phyloP scores from a whole-genome alignment of 2,329 filamentous ascomycete genomes.

The Neonectria punicea region DNA sequence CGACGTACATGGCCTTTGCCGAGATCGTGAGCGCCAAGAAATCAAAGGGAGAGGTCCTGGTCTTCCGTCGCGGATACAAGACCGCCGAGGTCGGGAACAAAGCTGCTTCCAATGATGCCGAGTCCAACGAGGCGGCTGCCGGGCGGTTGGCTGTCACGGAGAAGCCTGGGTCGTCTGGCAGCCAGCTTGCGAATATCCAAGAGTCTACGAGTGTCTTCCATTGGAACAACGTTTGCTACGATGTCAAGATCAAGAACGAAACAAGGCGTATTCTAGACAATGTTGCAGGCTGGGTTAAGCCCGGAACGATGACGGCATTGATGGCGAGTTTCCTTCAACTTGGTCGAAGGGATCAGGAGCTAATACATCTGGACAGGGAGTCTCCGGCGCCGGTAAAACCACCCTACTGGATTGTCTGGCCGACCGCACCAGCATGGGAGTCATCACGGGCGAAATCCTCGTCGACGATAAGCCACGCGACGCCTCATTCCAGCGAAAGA shows the following conservation, averaged over 20 bases:
- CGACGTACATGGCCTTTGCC: constrained; percentile 60
- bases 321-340: constrained; percentile 63
- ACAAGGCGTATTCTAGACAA: constrained; percentile 78
- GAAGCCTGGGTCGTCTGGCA: constrained; percentile 26
- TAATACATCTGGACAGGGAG: constrained; percentile 46
- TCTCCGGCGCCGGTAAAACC: constrained; percentile 88
- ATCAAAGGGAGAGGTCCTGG: constrained; percentile 69
- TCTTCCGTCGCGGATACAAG: constrained; percentile 61
- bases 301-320: constrained; percentile 83
- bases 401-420: constrained; percentile 86
- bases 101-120: constrained; percentile 17
- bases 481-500: constrained; percentile 85
- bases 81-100: not conserved
- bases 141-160: constrained; percentile 18
- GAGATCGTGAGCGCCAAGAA: constrained; percentile 60
- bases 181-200: constrained; percentile 43
- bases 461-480: constrained; percentile 72
- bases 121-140: constrained; percentile 22
- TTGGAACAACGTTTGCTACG: constrained; percentile 81
- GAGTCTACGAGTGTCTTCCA: constrained; percentile 79
- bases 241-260: constrained; percentile 78
- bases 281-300: constrained; percentile 90
- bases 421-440: constrained; percentile 83
- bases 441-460: constrained; percentile 82
- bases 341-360: too few species aligned